Evolutionary conservation across 148 eudicot species (phyloP), one percentile per base, ranked within the genome.

Genomic region (Rhododendron kiyosumense): DNA sequence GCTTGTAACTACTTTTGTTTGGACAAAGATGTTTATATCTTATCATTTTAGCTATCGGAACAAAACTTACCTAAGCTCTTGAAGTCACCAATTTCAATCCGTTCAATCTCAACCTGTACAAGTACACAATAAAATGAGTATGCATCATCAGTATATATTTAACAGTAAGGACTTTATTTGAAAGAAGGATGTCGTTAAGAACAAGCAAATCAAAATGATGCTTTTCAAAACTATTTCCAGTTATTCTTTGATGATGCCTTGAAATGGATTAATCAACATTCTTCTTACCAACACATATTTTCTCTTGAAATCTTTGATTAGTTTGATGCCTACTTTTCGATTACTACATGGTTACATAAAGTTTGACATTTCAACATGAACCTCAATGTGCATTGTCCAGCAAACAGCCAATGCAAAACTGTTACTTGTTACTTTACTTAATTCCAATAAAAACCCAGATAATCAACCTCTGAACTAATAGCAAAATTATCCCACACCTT

Each of bases 71-170:
- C 98, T 81, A 91, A 90, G 78, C 86, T 87, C 84, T 91, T 92
- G 85, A 88, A 89, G 87, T 91, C 92, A 57, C 98, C 96, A 85
- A 91, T 87, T 84, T 95, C 97, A 80, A 95, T 92, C 85, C 92
- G 91, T 89, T 97, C 99, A 87, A 95, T 94, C 88, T 97, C 98
- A 86, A 93, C 94, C 99, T 97, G 92, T 77, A 87, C 30, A 86
- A 52, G 63, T 48, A 78, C 32, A 38, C 75, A 52, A 73, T 28
- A 48, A 85, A 81, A 86, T 8, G 32, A 30, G 51, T 45, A 32
- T 24, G 54, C 76, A 38, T 46, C 7, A 77, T 67, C 36, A 78
- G 28, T 18, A 76, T 46, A 61, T 82, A 57, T 59, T 24, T 0
- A 52, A 85, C 61, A 54, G n/a, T 34, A 51, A 41, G 18, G 9